Evolutionary conservation across 768 basidiomycete species (phyloP).

Genomic region (Xerocomellus chrysenteron): DNA sequence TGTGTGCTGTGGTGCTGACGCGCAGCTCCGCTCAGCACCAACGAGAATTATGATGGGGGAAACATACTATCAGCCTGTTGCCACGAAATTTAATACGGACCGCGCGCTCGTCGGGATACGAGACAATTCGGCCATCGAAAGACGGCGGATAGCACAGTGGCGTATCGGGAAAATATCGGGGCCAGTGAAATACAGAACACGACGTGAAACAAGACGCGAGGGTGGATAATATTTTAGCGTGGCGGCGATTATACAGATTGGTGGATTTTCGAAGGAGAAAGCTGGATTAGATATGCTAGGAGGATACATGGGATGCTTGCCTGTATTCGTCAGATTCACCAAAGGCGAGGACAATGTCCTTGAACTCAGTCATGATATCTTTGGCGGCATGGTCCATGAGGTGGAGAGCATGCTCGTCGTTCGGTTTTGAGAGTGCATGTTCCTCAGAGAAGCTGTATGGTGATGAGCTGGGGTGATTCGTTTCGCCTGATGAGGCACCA

Average conservation of each 20-base stretch:
- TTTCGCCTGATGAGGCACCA: constrained; percentile 47
- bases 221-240: constrained; percentile 82
- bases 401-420: constrained; percentile 80
- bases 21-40: constrained; percentile 16
- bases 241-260: constrained; percentile 78
- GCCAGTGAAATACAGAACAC: constrained; percentile 86
- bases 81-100: constrained; percentile 93
- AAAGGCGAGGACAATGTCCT: constrained; percentile 84
- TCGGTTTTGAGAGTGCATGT: constrained; percentile 86
- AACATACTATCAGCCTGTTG: constrained; percentile 90
- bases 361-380: constrained; percentile 76
- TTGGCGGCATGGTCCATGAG: constrained; percentile 92
- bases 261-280: constrained; percentile 82
- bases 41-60: background rate
- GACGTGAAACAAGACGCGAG: constrained; percentile 89
- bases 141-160: constrained; percentile 81
- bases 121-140: constrained; percentile 86
- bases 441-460: constrained; percentile 72
- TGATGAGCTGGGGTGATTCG: background rate
- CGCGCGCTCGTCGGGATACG: constrained; percentile 72
- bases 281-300: constrained; percentile 39
- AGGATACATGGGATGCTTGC: constrained; percentile 35
- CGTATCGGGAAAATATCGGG: constrained; percentile 68
- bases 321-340: constrained; percentile 99
- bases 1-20: constrained; percentile 65